Evolutionary conservation across 805 yeast genomes (phyloP), one percentile per base, ranked within the genome.

Genomic region (Millerozyma acaciae): DNA sequence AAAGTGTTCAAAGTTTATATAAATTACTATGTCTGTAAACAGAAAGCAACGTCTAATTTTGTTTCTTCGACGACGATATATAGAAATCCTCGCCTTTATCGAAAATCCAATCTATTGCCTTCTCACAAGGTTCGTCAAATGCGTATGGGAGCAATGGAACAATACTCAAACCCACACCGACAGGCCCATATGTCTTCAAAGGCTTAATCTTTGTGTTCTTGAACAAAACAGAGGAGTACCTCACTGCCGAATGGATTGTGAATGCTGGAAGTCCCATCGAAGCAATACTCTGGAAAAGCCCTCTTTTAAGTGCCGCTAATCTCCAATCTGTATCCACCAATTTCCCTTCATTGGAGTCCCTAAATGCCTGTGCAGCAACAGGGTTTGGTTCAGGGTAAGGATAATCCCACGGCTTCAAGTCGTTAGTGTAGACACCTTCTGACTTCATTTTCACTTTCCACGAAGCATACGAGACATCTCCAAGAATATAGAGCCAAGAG

Each of bases 191-290:
- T 0, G 77, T 65, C 47, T 73, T 74, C 38, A 84, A 33, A 1
- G 60, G 37, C 35, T 67, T 65, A 38, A 65, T 68, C 29, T 65
- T 60, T 32, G 72, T 55, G 51, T 78, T 76, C 53, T 78, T 78
- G 53, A 85, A 76, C 19, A 78, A 58, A 14, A 62, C 35, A 2
- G 85, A 79, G 2, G 87, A 76, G 51, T 84, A 83, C 44, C 80
- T 70, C 25, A 84, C 95, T 4, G 80, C 65, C 2, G 83, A 70
- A 53, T 84, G 95, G 47, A 84, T 84, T 4, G 95, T 84, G 56
- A 84, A 78, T 3, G 94, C 94, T 7, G 95, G 95, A 26, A 84
- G 66, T 10, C 85, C 90, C 93, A 84, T 85, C 28, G 86, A 78
- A 2, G 95, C 95, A 42, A 85, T 68, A 42, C 82, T 69, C 57